Evolutionary conservation across 257 asterid genomes (phyloP).

Genomic region (Leonotis leonurus): DNA sequence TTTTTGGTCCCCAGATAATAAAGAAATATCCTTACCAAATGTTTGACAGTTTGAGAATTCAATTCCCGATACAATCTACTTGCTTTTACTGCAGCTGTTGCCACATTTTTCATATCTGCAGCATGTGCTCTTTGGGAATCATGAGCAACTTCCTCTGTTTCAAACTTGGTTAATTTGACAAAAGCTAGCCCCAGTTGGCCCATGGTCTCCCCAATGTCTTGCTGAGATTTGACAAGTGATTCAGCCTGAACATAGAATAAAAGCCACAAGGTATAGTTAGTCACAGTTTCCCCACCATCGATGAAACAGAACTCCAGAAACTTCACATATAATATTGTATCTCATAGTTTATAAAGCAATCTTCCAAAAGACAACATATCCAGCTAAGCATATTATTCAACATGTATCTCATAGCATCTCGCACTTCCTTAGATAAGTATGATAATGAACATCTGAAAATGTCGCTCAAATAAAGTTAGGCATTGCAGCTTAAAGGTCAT

Average conservation of each 20-base stretch:
- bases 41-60: conserved; percentile 91
- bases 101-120: conserved; percentile 86
- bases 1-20: neutral
- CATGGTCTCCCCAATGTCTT: conserved; percentile 93
- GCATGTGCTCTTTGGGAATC: conserved; percentile 83
- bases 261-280: conserved; percentile 8
- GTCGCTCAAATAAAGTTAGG: no score
- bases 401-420: no score
- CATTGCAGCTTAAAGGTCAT: no score
- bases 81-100: conserved; percentile 94
- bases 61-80: conserved; percentile 91
- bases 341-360: neutral
- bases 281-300: neutral
- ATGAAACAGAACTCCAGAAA: neutral
- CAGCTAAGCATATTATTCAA: no score
- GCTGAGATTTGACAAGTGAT: conserved; percentile 87
- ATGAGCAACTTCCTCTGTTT: conserved; percentile 75
- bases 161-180: conserved; percentile 91
- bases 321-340: neutral
- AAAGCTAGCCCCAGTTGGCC: conserved; percentile 92
- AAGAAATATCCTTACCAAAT: conserved; percentile 51
- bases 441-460: no score
- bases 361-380: neutral
- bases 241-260: conserved; percentile 57
- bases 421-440: conserved; percentile 3